Evolutionary conservation across 164 flowering plant species (phyloP).

Genomic region (Umbellularia californica): DNA sequence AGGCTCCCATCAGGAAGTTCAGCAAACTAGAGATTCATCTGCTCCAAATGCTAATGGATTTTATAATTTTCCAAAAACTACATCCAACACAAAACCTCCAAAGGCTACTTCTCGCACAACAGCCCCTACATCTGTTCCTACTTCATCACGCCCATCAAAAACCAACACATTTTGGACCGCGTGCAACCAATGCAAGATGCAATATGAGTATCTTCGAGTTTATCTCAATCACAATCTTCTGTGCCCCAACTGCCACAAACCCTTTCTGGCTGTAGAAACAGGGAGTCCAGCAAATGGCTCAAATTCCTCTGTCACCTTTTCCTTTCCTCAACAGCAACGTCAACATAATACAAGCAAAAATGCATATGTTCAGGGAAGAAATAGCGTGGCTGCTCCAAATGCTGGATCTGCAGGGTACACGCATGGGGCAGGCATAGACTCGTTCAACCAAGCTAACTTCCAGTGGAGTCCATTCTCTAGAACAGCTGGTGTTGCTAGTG

Average conservation of each 20-base stretch:
- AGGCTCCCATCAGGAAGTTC: conserved; percentile 26
- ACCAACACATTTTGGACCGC: conserved; percentile 71
- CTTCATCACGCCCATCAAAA: conserved; percentile 33
- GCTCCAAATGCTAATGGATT: conserved; percentile 47
- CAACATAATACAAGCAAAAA: conserved; percentile 23
- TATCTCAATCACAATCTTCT: conserved; percentile 68
- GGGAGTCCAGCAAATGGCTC: conserved; percentile 33
- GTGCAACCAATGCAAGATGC: conserved; percentile 70
- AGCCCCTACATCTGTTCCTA: conserved; percentile 26
- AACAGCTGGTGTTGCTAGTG: conserved; percentile 31
- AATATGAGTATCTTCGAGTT: conserved; percentile 63
- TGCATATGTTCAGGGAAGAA: conserved; percentile 23
- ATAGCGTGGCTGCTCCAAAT: conserved; percentile 16
- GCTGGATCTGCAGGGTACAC: conserved; percentile 18
- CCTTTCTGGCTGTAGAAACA: conserved; percentile 66
- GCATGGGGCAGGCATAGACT: conserved; percentile 19
- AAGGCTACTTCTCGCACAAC: conserved; percentile 26
- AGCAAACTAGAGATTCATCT: conserved; percentile 31
- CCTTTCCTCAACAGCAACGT: conserved; percentile 26
- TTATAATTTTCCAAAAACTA: conserved; percentile 37
- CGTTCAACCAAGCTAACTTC: conserved; percentile 27
- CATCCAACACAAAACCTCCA: conserved; percentile 27
- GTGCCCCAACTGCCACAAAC: conserved; percentile 66
- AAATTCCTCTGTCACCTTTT: conserved; percentile 35
- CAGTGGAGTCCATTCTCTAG: conserved; percentile 57